Conservation (phyloP, 1,284 basidiomycete genomes). For the Ganoderma meredithae region DNA sequence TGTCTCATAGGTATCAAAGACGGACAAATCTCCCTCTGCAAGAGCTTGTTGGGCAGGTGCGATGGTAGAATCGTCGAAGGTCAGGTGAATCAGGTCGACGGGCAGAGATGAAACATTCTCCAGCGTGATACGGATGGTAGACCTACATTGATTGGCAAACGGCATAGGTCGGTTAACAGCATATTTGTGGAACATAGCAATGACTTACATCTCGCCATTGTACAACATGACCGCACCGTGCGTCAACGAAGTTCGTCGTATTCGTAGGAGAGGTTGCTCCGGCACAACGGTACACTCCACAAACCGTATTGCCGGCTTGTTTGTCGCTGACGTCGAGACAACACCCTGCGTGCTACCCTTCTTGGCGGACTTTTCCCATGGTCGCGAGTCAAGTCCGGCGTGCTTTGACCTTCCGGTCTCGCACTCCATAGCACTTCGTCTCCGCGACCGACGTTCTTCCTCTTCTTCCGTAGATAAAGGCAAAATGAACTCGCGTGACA, state of each 20-base stretch:
- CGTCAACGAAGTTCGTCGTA: slow-evolving; percentile 86
- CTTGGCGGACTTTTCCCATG: slow-evolving; percentile 58
- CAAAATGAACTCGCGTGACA: slow-evolving; percentile 75
- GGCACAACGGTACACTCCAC: slow-evolving; percentile 83
- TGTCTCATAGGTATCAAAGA: slow-evolving; percentile 90
- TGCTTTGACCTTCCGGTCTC: slow-evolving; percentile 76
- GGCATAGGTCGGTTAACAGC: slow-evolving; percentile 15
- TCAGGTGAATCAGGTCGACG: slow-evolving; percentile 86
- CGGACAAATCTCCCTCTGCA: slow-evolving; percentile 79
- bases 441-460: slow-evolving; percentile 65
- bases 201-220: slow-evolving; percentile 85
- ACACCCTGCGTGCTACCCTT: slow-evolving; percentile 45
- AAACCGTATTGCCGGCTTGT: slow-evolving; percentile 52
- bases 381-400: slow-evolving; percentile 71
- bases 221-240: slow-evolving; percentile 95
- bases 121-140: slow-evolving; percentile 82
- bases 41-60: slow-evolving; percentile 78
- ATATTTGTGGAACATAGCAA: background rate
- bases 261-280: slow-evolving; percentile 86
- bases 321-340: slow-evolving; percentile 35
- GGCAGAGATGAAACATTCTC: slow-evolving; percentile 87
- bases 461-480: slow-evolving; percentile 80
- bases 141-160: slow-evolving; percentile 53
- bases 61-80: slow-evolving; percentile 90
- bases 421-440: slow-evolving; percentile 64